Percentiles rank a stretch among this genome's conserved stretches.
These are phyloP conservation scores for Notholithocarpus densiflorus DNA, from an alignment of 306 rosid species.

Conservation along the genomic window DNA sequence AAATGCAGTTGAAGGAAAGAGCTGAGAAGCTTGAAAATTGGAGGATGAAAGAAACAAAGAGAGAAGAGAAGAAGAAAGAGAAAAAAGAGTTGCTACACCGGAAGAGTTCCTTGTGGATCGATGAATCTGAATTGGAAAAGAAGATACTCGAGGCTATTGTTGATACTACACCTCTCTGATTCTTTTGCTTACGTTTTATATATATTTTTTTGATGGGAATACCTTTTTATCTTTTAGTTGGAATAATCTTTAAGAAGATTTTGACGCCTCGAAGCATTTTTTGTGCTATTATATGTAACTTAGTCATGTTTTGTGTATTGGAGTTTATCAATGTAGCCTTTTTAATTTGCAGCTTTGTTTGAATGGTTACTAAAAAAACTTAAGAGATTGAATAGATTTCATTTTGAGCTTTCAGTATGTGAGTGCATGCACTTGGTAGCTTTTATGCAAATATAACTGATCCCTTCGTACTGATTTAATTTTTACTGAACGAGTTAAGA, in stretches of 20 bases:
- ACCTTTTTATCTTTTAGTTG: not conserved
- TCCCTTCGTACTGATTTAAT: not conserved
- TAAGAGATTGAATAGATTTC: too few relatives aligned
- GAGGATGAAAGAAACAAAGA: constrained; percentile 39
- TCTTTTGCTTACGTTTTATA: not conserved
- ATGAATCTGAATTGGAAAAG: constrained; percentile 29
- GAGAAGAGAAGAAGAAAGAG: constrained; percentile 40
- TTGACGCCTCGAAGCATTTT: not conserved
- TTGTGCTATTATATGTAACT: not conserved
- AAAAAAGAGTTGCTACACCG: constrained; percentile 34
- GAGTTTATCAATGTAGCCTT: not conserved
- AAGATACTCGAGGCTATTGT: constrained; percentile 26
- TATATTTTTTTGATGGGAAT: not conserved
- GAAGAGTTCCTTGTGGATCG: constrained; percentile 47
- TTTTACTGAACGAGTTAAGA: not conserved
- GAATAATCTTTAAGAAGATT: not conserved
- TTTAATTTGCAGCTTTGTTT: not conserved
- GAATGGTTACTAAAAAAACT: not conserved
- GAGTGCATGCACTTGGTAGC: not conserved
- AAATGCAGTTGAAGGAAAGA: constrained; percentile 47
- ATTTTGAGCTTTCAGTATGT: not conserved
- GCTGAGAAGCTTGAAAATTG: constrained; percentile 51
- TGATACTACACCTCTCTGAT: constrained; percentile 28
- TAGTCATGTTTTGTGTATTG: not conserved
- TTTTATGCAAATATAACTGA: not conserved